Conservation (phyloP, 208 protist species). For the Wallacemonas rigidus region DNA sequence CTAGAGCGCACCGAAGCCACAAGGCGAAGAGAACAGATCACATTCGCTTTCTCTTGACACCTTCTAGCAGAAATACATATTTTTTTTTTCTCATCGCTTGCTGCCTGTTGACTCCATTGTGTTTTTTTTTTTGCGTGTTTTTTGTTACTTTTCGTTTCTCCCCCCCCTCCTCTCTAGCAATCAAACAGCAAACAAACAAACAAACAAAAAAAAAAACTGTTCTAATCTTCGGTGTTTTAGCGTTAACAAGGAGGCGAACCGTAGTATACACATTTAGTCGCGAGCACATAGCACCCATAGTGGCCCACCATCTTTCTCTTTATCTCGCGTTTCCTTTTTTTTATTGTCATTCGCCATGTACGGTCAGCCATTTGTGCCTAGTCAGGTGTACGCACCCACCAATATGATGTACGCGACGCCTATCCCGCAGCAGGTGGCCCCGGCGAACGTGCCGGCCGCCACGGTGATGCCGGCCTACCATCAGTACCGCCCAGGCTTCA, state of each 20-base stretch:
- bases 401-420: conserved; percentile 73
- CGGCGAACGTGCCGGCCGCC: conserved; percentile 19
- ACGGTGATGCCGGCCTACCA: conserved; percentile 14
- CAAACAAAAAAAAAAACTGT: conserved; percentile 2
- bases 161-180: conserved; percentile 11
- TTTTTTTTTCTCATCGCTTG: conserved; percentile 22
- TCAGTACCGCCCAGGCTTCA: conserved; percentile 11
- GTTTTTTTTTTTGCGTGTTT: background rate
- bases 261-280: too few species aligned
- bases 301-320: too few species aligned
- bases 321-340: conserved; percentile 12
- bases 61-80: background rate
- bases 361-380: conserved; percentile 66
- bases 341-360: conserved; percentile 50
- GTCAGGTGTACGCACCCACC: conserved; percentile 68
- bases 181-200: background rate
- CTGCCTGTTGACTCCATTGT: background rate
- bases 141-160: conserved; percentile 3
- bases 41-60: conserved; percentile 2
- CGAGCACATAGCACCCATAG: too few species aligned
- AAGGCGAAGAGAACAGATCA: too few species aligned
- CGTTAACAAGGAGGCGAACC: too few species aligned
- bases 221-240: background rate
- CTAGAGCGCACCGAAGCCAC: too few species aligned
- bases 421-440: conserved; percentile 28